Conservation (phyloP, 441 rosid genomes). For the Hura crepitans region DNA sequence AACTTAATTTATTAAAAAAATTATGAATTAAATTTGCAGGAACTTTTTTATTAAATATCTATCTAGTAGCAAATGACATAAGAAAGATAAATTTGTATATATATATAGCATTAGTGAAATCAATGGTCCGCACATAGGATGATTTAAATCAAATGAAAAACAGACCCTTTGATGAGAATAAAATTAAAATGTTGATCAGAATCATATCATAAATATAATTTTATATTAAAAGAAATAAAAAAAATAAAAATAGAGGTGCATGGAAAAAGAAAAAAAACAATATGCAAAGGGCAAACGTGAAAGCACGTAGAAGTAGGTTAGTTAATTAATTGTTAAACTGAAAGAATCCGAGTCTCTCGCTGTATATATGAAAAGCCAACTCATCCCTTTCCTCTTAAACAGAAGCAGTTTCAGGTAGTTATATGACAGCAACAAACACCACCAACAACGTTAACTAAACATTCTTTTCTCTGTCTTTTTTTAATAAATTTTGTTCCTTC, state of each 20-base stretch:
- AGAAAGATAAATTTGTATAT: not conserved
- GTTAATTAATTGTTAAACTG: constrained; percentile 29
- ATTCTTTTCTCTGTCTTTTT: not conserved
- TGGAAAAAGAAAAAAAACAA: not conserved
- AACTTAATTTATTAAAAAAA: too few species aligned
- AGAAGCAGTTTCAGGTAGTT: constrained; percentile 16
- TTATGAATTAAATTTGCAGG: too few species aligned
- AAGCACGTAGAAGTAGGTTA: constrained; percentile 29
- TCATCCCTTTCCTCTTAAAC: constrained; percentile 17
- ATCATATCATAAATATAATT: too few species aligned
- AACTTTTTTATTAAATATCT: too few species aligned
- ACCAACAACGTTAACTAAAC: not conserved
- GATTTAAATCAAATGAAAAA: not conserved
- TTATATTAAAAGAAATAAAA: too few species aligned
- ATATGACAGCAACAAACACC: constrained; percentile 10
- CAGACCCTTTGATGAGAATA: not conserved
- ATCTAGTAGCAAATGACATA: too few species aligned
- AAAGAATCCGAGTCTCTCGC: constrained; percentile 41
- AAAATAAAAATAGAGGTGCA: not conserved
- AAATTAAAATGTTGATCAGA: not conserved
- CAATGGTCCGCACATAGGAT: not conserved
- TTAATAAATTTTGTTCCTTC: not conserved
- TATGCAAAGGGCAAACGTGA: constrained; percentile 29
- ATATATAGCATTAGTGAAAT: too few species aligned
- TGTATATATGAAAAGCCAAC: constrained; percentile 29